These are phyloP conservation scores for Lecanicillium sp. DNA, from an alignment of 2,329 filamentous ascomycete species.

Conservation along the genomic window DNA sequence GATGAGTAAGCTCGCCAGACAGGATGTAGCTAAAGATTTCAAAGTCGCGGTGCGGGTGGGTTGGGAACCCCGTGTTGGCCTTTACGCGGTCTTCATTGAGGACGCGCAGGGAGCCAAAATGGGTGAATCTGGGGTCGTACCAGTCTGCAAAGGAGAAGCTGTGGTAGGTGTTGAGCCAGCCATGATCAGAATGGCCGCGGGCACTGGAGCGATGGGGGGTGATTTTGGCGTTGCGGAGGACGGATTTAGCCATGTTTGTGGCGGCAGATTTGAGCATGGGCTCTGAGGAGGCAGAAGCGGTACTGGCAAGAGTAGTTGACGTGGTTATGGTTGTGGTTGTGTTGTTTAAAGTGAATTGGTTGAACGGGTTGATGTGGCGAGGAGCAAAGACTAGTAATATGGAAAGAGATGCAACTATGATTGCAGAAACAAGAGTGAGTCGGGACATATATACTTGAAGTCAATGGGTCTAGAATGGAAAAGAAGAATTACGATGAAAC, in stretches of 20 bases:
- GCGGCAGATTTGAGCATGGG: conserved; percentile 27
- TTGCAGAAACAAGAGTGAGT: conserved; percentile 21
- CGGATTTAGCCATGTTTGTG: conserved; percentile 50
- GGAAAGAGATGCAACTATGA: conserved; percentile 29
- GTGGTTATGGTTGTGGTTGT: conserved; percentile 10
- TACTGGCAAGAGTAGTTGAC: conserved; percentile 1
- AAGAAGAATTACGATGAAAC: conserved; percentile 8
- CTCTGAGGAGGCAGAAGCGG: too few species aligned
- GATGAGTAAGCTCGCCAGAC: conserved; percentile 78
- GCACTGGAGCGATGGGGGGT: conserved; percentile 62
- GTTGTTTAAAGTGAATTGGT: conserved; percentile 7
- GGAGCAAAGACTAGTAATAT: conserved; percentile 23
- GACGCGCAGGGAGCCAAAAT: conserved; percentile 71
- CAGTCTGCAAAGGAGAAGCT: conserved; percentile 74
- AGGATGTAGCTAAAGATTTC: conserved; percentile 88
- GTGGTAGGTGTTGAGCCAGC: conserved; percentile 83
- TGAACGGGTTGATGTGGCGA: conserved; percentile 11
- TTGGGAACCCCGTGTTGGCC: conserved; percentile 68
- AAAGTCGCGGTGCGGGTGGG: conserved; percentile 77
- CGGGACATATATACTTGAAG: conserved; percentile 31
- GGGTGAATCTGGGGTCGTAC: conserved; percentile 57
- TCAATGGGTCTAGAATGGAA: conserved; percentile 5
- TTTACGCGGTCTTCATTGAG: conserved; percentile 84
- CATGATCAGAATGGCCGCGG: conserved; percentile 72
- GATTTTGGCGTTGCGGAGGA: conserved; percentile 60